Evolutionary conservation across 202 grass and related monocot species (phyloP).

Genomic region (Cymbopogon flexuosus): DNA sequence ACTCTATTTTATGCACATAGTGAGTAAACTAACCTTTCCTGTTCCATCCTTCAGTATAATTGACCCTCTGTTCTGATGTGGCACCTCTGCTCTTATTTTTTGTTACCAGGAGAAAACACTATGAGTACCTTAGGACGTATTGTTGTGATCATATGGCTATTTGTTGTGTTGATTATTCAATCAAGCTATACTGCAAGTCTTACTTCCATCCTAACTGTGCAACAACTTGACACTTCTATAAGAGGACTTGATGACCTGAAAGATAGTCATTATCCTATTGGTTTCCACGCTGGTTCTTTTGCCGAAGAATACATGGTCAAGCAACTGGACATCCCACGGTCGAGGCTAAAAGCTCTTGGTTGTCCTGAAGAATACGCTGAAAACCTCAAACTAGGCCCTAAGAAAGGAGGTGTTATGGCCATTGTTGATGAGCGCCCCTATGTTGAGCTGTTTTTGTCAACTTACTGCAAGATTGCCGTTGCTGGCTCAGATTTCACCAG

Average conservation of each 20-base stretch:
- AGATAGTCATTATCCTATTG: slow-evolving; percentile 59
- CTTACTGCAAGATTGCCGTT: slow-evolving; percentile 64
- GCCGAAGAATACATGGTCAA: slow-evolving; percentile 77
- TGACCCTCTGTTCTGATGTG: slow-evolving; percentile 8
- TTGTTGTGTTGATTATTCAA: slow-evolving; percentile 96
- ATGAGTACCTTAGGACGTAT: slow-evolving; percentile 67
- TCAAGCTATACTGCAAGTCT: slow-evolving; percentile 95
- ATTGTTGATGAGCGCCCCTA: slow-evolving; percentile 85
- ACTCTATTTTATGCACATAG: slow-evolving; percentile 94
- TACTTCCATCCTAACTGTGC: slow-evolving; percentile 89
- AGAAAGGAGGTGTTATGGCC: slow-evolving; percentile 76
- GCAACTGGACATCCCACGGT: slow-evolving; percentile 61
- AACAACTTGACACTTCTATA: slow-evolving; percentile 72
- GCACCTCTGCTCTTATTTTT: slow-evolving; percentile 8
- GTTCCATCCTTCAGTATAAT: slow-evolving; percentile 15
- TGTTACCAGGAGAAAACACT: slow-evolving; percentile 63
- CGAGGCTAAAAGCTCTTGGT: slow-evolving; percentile 62
- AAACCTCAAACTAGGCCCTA: slow-evolving; percentile 62
- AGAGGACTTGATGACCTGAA: slow-evolving; percentile 74
- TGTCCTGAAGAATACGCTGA: slow-evolving; percentile 60
- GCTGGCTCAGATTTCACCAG: slow-evolving; percentile 81
- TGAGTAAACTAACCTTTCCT: slow-evolving; percentile 55
- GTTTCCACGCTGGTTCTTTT: slow-evolving; percentile 82
- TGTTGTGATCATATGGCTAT: slow-evolving; percentile 86
- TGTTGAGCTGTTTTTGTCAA: slow-evolving; percentile 63